Evolutionary conservation across 768 basidiomycete genomes (phyloP).

Genomic region (Mycena chlorophos): DNA sequence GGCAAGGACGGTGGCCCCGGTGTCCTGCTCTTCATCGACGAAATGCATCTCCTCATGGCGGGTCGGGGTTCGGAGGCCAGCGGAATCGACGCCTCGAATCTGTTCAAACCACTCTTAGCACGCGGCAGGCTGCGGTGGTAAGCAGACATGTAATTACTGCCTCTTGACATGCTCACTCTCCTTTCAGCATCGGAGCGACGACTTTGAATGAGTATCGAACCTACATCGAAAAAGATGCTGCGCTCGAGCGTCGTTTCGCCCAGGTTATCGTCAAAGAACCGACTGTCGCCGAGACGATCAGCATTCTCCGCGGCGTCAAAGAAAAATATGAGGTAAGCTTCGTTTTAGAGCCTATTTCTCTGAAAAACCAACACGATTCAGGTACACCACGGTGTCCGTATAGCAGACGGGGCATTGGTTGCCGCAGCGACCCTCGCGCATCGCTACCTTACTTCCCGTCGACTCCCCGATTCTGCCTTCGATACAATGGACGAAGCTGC

Average conservation of each 20-base stretch:
- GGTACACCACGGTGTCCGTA: slow-evolving; percentile 71
- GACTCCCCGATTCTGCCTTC: slow-evolving; percentile 84
- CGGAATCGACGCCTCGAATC: slow-evolving; percentile 91
- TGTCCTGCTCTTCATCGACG: slow-evolving; percentile 94
- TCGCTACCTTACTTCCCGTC: slow-evolving; percentile 83
- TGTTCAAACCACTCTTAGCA: slow-evolving; percentile 90
- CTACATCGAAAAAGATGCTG: slow-evolving; percentile 91
- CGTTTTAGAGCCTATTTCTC: neutral
- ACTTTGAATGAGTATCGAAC: slow-evolving; percentile 91
- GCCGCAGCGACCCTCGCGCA: slow-evolving; percentile 88
- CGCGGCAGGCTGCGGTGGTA: slow-evolving; percentile 67
- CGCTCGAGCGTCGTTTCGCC: slow-evolving; percentile 88
- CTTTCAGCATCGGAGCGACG: slow-evolving; percentile 78
- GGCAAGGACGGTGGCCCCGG: slow-evolving; percentile 70
- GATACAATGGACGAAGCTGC: slow-evolving; percentile 93
- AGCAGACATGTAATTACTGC: neutral
- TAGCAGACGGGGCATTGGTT: slow-evolving; percentile 86
- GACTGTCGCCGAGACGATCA: slow-evolving; percentile 83
- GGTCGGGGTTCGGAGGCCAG: slow-evolving; percentile 79
- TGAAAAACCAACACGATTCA: neutral
- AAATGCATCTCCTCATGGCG: slow-evolving; percentile 92
- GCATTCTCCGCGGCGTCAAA: slow-evolving; percentile 89
- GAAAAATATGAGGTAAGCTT: slow-evolving; percentile 88
- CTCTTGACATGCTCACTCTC: slow-evolving; percentile 25
- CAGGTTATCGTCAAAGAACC: slow-evolving; percentile 95